Base-by-base conservation (phyloP, 2,329 filamentous ascomycete genomes). In the Eurotiales sp. region DNA sequence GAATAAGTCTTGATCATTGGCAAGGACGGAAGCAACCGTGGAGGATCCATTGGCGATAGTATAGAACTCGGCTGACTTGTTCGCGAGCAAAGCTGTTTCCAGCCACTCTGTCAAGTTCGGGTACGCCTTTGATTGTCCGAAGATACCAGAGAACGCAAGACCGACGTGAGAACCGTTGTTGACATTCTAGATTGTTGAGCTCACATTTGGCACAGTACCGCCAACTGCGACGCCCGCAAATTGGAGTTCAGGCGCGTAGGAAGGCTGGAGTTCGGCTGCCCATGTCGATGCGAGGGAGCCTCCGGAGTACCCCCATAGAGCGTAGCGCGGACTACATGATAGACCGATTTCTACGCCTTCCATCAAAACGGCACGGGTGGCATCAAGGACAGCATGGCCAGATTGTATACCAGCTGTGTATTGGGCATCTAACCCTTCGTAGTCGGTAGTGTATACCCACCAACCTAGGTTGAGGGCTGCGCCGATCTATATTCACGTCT, bases 261-360 rank as follows among this genome's bases (percentile, higher is more conserved):
- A n/a, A 14, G 34, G 34, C 17, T 37, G 34, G 34, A 37, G 17
- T 37, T 37, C 34, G 17, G 17, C 14, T 4, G 34, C 34, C 14
- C 12, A 37, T 37, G 34, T 37, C 6, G 34, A 5, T 37, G 34
- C 34, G 5, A 79, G 49, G 0, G 72, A 69, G 2, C 78, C 78
- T 4, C 78, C 78, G 1, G 73, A 78, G 57, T 79, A 81, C 0
- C 78, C 78, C 72, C 74, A 79, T 37, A 79, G 60, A 10, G 71
- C 69, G 15, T 70, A n/a, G 34, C 34, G 34, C 10, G 25, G 25
- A 27, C 5, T 27, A 10, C 25, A 27, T 27, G 25, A 27, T 27
- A 27, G 25, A 27, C 25, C 25, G 25, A 27, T 10, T 27, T 27
- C 25, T 5, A 27, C 25, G 25, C 25, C 25, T 27, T 27, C 25